Percentiles rank a stretch among this genome's conserved stretches.
These are phyloP conservation scores for Solanum sparsipilum DNA, from an alignment of 257 asterid genomes.

Conservation along the genomic window DNA sequence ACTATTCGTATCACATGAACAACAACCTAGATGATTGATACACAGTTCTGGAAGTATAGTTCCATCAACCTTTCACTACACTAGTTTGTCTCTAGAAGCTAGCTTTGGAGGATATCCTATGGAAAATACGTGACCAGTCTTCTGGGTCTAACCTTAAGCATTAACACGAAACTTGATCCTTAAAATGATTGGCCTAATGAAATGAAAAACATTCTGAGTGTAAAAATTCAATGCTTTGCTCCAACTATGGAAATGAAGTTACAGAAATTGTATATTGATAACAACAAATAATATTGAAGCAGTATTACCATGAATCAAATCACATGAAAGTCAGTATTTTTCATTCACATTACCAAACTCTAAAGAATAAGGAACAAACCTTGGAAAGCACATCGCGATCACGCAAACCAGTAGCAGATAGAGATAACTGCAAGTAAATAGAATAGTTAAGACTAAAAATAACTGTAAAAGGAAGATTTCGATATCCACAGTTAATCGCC, in stretches of 20 bases:
- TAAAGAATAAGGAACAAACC: conserved; percentile 39
- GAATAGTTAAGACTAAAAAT: neutral
- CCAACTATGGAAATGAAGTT: neutral
- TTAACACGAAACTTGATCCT: neutral
- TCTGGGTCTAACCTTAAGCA: neutral
- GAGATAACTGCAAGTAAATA: conserved; percentile 60
- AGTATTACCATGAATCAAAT: neutral
- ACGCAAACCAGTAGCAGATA: conserved; percentile 71
- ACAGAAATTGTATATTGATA: neutral
- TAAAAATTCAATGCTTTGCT: neutral
- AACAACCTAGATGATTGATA: neutral
- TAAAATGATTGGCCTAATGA: neutral
- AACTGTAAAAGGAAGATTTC: neutral
- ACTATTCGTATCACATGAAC: neutral
- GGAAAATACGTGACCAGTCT: neutral
- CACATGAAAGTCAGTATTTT: neutral
- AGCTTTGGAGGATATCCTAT: neutral
- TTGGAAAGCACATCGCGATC: conserved; percentile 90
- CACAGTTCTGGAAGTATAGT: neutral
- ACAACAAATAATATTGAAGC: neutral
- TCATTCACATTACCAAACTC: neutral
- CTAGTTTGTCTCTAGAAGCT: neutral
- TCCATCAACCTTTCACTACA: neutral
- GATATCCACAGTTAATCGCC: neutral
- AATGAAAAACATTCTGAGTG: neutral